Evolutionary conservation across 768 basidiomycete species (phyloP), one percentile per base, ranked within the genome.

Genomic region (Polyporus arcularius): DNA sequence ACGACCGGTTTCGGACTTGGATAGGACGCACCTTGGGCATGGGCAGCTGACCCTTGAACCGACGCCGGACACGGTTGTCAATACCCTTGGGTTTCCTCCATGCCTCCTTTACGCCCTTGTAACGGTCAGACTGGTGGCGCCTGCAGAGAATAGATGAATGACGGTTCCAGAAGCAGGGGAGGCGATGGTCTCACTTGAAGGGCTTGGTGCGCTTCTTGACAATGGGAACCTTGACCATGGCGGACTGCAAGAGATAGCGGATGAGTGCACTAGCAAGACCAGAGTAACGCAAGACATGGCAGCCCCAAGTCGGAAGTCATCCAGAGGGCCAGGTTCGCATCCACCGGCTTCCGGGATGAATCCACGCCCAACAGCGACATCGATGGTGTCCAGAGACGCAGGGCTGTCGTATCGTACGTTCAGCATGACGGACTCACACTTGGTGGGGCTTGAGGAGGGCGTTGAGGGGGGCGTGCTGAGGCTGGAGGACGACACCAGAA

Each of bases 71-170:
- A 72, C 96, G 88, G 88, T 98, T 98, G 76, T 98, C 96, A 71
- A 98, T 98, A 93, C 96, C 97, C 88, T 98, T 99, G 68, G 97
- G 97, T 83, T 99, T 99, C 77, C 97, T 86, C 97, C 97, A 99
- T 83, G 92, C 83, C 82, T 97, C 95, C 85, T 96, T 96, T 68
- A 98, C 95, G 67, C 90, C 80, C 76, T 92, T 86, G 83, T 97
- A 98, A 74, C 96, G 91, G 81, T 98, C 96, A 52, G 94, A 96
- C 80, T 98, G 96, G 79, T 98, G 96, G 79, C 96, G 93, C 85
- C 92, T 94, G 74, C 21, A 45, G 32, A 53, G 55, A 60, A 38
- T 2, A 57, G 7, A 55, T 54, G 54, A 61, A 54, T 51, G 9
- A 47, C 45, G 46, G 4, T 41, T 14, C 50, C 28, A 15, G 28